Evolutionary conservation across 1,284 basidiomycete species (phyloP).

Genomic region (Trichosporon asahii): DNA sequence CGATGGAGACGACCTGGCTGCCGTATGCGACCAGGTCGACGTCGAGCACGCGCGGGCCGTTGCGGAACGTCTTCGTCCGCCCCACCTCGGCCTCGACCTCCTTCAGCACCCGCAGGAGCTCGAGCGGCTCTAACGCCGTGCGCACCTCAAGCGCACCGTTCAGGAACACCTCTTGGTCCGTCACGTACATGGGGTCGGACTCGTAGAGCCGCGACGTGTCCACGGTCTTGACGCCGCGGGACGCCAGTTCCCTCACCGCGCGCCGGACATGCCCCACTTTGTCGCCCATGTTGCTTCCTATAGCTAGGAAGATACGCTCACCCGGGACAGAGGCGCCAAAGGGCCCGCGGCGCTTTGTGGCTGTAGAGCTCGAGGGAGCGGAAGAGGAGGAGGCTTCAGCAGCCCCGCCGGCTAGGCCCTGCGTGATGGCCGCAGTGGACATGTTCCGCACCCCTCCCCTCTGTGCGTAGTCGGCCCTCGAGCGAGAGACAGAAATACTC

Average conservation of each 20-base stretch:
- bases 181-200: slow-evolving; percentile 91
- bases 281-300: slow-evolving; percentile 90
- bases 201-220: slow-evolving; percentile 92
- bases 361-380: not conserved
- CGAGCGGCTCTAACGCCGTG: slow-evolving; percentile 65
- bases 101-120: slow-evolving; percentile 69
- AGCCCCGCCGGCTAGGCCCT: not conserved
- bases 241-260: slow-evolving; percentile 56
- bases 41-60: slow-evolving; percentile 88
- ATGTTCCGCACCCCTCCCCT: slow-evolving; percentile 15
- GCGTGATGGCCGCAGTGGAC: not conserved
- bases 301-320: slow-evolving; percentile 62
- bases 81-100: slow-evolving; percentile 72
- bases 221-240: slow-evolving; percentile 55
- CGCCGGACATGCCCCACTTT: slow-evolving; percentile 76
- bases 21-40: slow-evolving; percentile 85
- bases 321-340: not conserved
- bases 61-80: slow-evolving; percentile 72
- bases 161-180: slow-evolving; percentile 81
- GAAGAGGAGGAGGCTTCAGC: not conserved
- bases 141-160: slow-evolving; percentile 87
- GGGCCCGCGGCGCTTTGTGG: not conserved
- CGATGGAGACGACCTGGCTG: slow-evolving; percentile 61
- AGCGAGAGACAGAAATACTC: slow-evolving; percentile 61
- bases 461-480: slow-evolving; percentile 50